Evolutionary conservation across 78 protist genomes (phyloP).

Genomic region (Mastigamoeba balamuthi): DNA sequence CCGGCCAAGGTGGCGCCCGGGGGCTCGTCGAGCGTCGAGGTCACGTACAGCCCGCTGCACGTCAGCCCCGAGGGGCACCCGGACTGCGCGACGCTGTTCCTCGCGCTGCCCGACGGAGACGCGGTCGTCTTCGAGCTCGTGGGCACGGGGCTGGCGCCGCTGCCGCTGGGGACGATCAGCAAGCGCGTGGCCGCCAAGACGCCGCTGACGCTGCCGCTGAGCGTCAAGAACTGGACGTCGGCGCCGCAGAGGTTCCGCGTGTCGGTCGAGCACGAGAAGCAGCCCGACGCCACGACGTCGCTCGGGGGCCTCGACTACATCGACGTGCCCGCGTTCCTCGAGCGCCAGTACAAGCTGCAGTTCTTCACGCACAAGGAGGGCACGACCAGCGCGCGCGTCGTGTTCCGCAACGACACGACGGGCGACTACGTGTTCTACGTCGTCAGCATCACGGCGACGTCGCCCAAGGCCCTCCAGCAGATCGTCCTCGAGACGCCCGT

Average conservation of each 20-base stretch:
- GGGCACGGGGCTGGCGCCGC: conserved; percentile 39
- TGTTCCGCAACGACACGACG: conserved; percentile 35
- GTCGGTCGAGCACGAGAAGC: neutral
- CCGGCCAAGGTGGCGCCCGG: conserved; percentile 5
- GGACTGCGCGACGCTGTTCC: conserved; percentile 33
- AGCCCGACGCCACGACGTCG: neutral
- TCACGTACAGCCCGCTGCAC: conserved; percentile 42
- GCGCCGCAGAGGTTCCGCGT: conserved; percentile 56
- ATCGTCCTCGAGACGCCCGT: conserved; percentile 29
- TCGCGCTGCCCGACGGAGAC: conserved; percentile 67
- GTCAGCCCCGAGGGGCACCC: conserved; percentile 10
- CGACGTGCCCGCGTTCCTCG: conserved; percentile 44
- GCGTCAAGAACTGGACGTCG: conserved; percentile 55
- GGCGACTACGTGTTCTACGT: conserved; percentile 34
- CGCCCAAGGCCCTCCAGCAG: neutral
- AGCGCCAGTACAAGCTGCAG: conserved; percentile 17
- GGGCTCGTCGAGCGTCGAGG: neutral
- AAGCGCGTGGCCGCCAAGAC: conserved; percentile 1
- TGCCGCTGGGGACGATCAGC: neutral
- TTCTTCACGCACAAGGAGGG: conserved; percentile 35
- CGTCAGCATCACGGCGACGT: neutral
- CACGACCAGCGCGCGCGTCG: neutral
- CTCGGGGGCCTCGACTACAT: conserved; percentile 26
- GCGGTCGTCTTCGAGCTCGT: conserved; percentile 23
- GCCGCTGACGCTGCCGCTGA: neutral